Base-by-base conservation (phyloP, 257 asterid species). In the Jacaranda mimosifolia region DNA sequence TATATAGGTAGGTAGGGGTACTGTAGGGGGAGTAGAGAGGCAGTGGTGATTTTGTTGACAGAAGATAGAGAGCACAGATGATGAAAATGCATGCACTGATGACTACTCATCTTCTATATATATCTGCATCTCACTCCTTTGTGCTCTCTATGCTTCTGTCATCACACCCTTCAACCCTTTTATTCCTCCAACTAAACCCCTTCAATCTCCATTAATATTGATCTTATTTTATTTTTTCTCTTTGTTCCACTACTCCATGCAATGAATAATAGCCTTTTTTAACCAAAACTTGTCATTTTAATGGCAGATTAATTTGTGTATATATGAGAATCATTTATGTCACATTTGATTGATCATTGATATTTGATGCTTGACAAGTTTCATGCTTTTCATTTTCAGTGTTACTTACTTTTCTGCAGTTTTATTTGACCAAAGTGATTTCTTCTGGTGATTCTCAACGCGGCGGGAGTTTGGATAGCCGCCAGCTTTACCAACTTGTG, bases 71-170 rank as follows among this genome's bases (percentile, higher is more conserved):
- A 77, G 87, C 87, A 80, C 85, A 77, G 81, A 84, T 84, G 85
- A 68, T 78, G 87, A 77, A 81, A 62, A 81, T 88, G 86, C 87
- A 76, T 51, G 32, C 32, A 26, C 32, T 26, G 32, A 26, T 26
- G 32, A 26, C 32, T 26, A 26, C 32, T 26, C 32, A 26, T 26
- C 32, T 26, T 26, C 32, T 26, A 12, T 63, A 51, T 51, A 64
- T 3, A 17, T 10, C 57, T 72, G 91, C 91, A 87, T 89, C 83
- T 86, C 85, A 87, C 64, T 85, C 88, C 84, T 89, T 78, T 87
- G 93, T 89, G 93, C 93, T 89, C 93, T 87, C 90, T 89, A 81
- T 83, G 82, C 93, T 89, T 87, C 91, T 81, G 91, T 89, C 91
- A 89, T 79, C 93, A 76, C 78, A 60, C 65, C 71, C 63, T 77